A percentile compares a stretch with the other conserved stretches of the same genome.
These are phyloP conservation scores for Pilasporangium apinafurcum DNA, from an alignment of 352 stramenopile genomes.

Conservation along the genomic window DNA sequence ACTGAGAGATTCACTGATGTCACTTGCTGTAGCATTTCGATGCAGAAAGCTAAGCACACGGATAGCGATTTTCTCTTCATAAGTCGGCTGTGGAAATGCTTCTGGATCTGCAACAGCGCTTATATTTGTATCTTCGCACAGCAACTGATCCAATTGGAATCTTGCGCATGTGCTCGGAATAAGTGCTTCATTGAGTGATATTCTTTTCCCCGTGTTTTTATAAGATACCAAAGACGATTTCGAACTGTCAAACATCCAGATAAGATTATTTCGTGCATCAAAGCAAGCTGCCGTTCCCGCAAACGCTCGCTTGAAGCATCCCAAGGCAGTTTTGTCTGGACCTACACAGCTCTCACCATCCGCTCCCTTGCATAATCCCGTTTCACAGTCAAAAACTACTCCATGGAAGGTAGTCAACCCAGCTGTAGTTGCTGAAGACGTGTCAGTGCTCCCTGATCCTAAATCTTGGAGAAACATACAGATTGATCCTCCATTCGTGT, in stretches of 20 bases:
- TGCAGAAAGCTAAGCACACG: slow-evolving; percentile 31
- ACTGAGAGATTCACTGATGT: slow-evolving; percentile 5
- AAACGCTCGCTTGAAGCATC: slow-evolving; percentile 17
- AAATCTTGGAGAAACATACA: slow-evolving; percentile 19
- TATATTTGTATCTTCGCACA: slow-evolving; percentile 1
- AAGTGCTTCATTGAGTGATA: slow-evolving; percentile 26
- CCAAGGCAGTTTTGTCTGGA: too few relatives aligned
- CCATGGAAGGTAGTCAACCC: too few relatives aligned
- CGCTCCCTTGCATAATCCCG: too few relatives aligned
- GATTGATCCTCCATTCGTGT: slow-evolving; percentile 29
- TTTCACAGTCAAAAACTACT: slow-evolving; percentile 47
- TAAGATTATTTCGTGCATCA: slow-evolving; percentile 37
- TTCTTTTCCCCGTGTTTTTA: slow-evolving; percentile 33
- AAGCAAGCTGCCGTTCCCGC: slow-evolving; percentile 32
- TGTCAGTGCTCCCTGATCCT: slow-evolving; percentile 1
- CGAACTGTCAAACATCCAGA: slow-evolving; percentile 27
- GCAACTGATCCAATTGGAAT: too few relatives aligned
- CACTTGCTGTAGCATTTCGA: slow-evolving; percentile 25
- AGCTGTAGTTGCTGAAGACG: too few relatives aligned
- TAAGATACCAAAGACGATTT: slow-evolving; percentile 25
- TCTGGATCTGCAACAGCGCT: background rate
- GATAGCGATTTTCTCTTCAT: slow-evolving; percentile 8
- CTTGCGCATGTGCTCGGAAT: too few relatives aligned
- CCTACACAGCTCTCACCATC: too few relatives aligned
- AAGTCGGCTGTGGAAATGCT: background rate